Base-by-base conservation (phyloP, 352 stramenopile genomes). In the Phytophthora rubi region DNA sequence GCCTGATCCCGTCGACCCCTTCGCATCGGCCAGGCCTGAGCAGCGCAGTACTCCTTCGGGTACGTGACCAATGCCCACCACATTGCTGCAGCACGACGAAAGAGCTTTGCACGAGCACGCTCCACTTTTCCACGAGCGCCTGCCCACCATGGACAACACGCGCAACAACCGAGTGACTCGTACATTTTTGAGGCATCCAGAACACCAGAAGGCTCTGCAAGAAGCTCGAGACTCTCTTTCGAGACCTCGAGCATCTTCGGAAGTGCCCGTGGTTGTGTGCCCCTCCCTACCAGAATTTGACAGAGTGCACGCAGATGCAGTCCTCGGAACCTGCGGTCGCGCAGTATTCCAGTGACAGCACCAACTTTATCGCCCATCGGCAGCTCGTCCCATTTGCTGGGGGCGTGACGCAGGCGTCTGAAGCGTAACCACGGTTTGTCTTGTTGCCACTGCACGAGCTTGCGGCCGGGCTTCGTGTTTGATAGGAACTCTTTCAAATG, bases 401-500 rank as follows among this genome's bases (percentile, higher is more conserved):
- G 42, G 30, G 58, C 18, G 21, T 60, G 13, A 16, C 52, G 65
- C 1, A 80, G 35, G 12, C 62, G 68, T 7, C 59, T 52, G 23
- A 81, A 79, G 15, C 66, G 74, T 3, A 74, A 10, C 66, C 66
- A 81, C 9, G 70, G 62, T 16, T 71, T 73, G 32, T 79, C 63
- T n/a, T 44, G 56, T 53, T 81, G 74, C 47, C 51, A 69, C 35
- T 30, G 51, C 6, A 81, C 70, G 8, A 76, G 44, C 37, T 66
- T 26, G 33, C 47, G 66, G 7, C 62, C 73, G n/a, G 53, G 53
- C 6, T 62, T 67, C 5, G 73, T 73, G 4, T 4, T 68, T 10
- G 12, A 12, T 0, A 80, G 35, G 32, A 80, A 80, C 2, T 32
- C n/a, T 18, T 51, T 59, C 18, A 77, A 80, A 28, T 32, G 45